Evolutionary conservation across 352 stramenopile genomes (phyloP).

Genomic region (Pythium pyrilobum): DNA sequence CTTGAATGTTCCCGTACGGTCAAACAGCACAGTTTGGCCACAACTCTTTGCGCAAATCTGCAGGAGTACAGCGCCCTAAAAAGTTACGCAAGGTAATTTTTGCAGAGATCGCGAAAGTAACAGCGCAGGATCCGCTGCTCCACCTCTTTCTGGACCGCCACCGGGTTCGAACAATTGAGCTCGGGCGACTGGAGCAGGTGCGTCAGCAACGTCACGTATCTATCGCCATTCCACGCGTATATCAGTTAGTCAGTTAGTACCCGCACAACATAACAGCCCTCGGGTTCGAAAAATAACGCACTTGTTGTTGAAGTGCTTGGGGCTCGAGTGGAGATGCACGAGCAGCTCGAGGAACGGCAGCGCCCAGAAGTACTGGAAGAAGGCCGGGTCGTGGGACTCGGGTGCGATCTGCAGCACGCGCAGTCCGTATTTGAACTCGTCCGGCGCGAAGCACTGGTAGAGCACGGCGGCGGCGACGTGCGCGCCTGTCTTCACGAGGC

Average conservation of each 20-base stretch:
- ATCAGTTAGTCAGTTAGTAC: slow-evolving; percentile 15
- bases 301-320: slow-evolving; percentile 69
- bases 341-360: slow-evolving; percentile 78
- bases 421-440: slow-evolving; percentile 79
- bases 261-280: too few species aligned
- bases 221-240: slow-evolving; percentile 12
- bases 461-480: slow-evolving; percentile 75
- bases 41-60: too few species aligned
- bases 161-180: slow-evolving; percentile 71
- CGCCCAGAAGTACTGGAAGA: slow-evolving; percentile 88
- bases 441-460: slow-evolving; percentile 75
- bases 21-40: too few species aligned
- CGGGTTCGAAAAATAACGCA: slow-evolving; percentile 10
- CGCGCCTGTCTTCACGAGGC: slow-evolving; percentile 76
- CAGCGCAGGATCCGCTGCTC: slow-evolving; percentile 78
- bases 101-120: slow-evolving; percentile 75
- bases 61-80: too few species aligned
- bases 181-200: slow-evolving; percentile 81
- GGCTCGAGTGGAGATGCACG: slow-evolving; percentile 67
- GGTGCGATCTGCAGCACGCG: slow-evolving; percentile 71
- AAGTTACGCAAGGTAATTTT: slow-evolving; percentile 41
- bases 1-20: slow-evolving; percentile 3
- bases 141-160: slow-evolving; percentile 54
- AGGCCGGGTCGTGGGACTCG: slow-evolving; percentile 60
- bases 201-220: slow-evolving; percentile 69